Evolutionary conservation across 495 filamentous ascomycete species (phyloP), one percentile per base, ranked within the genome.

Genomic region (Podospora conica): DNA sequence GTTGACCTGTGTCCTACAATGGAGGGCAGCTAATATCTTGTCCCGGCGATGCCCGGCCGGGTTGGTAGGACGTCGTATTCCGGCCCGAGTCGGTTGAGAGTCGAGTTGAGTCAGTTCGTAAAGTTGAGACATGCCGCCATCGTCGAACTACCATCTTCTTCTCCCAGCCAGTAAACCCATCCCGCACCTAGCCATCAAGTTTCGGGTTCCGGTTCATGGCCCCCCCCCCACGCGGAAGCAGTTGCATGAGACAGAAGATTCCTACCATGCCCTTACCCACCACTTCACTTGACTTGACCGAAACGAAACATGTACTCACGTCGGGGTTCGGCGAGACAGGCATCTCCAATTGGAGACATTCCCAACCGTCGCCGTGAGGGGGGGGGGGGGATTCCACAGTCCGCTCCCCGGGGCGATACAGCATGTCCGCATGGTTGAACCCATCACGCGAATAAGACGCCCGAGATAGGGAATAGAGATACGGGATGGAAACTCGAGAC

Each of bases 241-340:
- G 33, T 48, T 48, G 40, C 40, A 48, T 18, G 40, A 48, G 40
- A 48, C 40, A 48, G 40, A 48, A 48, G 15, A 48, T 48, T 48
- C 40, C 40, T n/a, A n/a, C 40, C 40, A 48, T 48, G 40, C 40
- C 40, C 40, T 48, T 48, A 48, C 40, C 40, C 40, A 57, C 55
- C 21, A 57, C 54, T 21, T 54, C 33, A 40, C 33, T 40, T 40
- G 4, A 40, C 33, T 18, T 15, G 7, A 20, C 53, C 60, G n/a
- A 31, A 21, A 15, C 40, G 18, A 28, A 31, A 25, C 31, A n/a
- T n/a, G n/a, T n/a, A 15, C 9, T 55, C 53, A 55, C 25, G 22
- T 48, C 3, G 27, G 18, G 61, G 61, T 23, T 63, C 61, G 61
- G 55, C 63, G 55, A 64, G 55, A 64, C 63, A 64, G 48, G 63